Conservation (phyloP, 2,329 filamentous ascomycete species). For the Paecilomyces variotii region DNA sequence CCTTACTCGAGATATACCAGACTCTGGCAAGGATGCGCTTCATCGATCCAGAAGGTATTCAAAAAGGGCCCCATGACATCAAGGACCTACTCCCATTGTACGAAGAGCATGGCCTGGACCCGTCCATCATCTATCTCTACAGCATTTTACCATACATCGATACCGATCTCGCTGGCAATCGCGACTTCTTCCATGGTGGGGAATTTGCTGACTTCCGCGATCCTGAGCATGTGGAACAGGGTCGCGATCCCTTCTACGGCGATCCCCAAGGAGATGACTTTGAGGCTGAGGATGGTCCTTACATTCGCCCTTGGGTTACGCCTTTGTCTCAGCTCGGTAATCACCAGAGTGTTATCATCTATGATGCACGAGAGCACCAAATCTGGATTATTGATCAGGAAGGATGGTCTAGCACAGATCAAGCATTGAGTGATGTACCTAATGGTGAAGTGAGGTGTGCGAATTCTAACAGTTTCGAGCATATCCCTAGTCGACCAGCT, state of each 20-base stretch:
- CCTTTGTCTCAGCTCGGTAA: slow-evolving; percentile 17
- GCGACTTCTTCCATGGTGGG: not conserved
- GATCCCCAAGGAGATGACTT: slow-evolving; percentile 2
- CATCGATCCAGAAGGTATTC: slow-evolving; percentile 8
- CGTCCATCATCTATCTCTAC: slow-evolving; percentile 6
- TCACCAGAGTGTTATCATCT: slow-evolving; percentile 16
- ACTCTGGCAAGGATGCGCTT: slow-evolving; percentile 21
- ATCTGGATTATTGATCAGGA: slow-evolving; percentile 14
- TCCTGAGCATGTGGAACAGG: not conserved
- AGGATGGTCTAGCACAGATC: slow-evolving; percentile 4
- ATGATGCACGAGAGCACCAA: slow-evolving; percentile 16
- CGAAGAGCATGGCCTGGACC: not conserved
- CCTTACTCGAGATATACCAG: slow-evolving; percentile 20
- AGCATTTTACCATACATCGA: slow-evolving; percentile 13
- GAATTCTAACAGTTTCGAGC: slow-evolving; percentile 9
- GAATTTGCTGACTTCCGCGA: not conserved
- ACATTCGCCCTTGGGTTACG: slow-evolving; percentile 23
- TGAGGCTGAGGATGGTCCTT: slow-evolving; percentile 11
- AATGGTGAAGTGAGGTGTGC: not conserved
- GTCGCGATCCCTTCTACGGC: not conserved
- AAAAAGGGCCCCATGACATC: slow-evolving; percentile 4
- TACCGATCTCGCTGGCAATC: not conserved
- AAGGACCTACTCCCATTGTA: slow-evolving; percentile 9
- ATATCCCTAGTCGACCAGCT: slow-evolving; percentile 8
- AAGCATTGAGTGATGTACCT: not conserved